A percentile compares a stretch with the other conserved stretches of the same genome.
These are phyloP conservation scores for Grosmannia huntii DNA, from an alignment of 2,329 filamentous ascomycete genomes.

Conservation along the genomic window DNA sequence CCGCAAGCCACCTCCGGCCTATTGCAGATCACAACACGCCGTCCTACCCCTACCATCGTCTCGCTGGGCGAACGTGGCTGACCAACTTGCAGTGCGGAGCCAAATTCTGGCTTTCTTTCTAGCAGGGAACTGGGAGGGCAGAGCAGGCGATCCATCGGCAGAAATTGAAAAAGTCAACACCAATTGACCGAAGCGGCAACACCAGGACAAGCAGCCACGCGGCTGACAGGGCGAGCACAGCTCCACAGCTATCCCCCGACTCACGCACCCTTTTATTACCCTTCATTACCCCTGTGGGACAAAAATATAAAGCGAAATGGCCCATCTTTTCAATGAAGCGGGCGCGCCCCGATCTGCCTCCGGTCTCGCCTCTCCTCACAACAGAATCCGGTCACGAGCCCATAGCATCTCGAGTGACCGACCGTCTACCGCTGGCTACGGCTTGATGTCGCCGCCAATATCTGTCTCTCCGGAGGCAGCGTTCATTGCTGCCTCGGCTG, in stretches of 20 bases:
- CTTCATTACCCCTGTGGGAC: background rate
- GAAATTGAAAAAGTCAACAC: background rate
- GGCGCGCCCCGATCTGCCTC: slow-evolving; percentile 12
- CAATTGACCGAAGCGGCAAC: background rate
- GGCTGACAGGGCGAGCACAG: background rate
- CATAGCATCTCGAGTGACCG: slow-evolving; percentile 61
- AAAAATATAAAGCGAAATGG: slow-evolving; percentile 7
- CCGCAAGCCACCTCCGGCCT: background rate
- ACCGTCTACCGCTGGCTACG: slow-evolving; percentile 46
- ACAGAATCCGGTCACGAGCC: slow-evolving; percentile 30
- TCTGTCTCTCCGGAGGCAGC: slow-evolving; percentile 63
- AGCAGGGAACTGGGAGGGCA: background rate
- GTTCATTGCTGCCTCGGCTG: slow-evolving; percentile 79
- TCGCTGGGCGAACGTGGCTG: background rate
- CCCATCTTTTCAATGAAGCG: slow-evolving; percentile 7
- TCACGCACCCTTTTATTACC: background rate
- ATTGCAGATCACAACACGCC: background rate
- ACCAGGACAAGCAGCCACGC: background rate
- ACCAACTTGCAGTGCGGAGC: background rate
- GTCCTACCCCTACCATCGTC: background rate
- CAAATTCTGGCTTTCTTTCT: background rate
- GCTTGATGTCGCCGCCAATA: slow-evolving; percentile 52
- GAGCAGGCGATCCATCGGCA: background rate
- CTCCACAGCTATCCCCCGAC: background rate
- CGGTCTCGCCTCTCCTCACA: slow-evolving; percentile 15